Evolutionary conservation across 257 asterid genomes (phyloP).

Genomic region (Solanum clarkiae): DNA sequence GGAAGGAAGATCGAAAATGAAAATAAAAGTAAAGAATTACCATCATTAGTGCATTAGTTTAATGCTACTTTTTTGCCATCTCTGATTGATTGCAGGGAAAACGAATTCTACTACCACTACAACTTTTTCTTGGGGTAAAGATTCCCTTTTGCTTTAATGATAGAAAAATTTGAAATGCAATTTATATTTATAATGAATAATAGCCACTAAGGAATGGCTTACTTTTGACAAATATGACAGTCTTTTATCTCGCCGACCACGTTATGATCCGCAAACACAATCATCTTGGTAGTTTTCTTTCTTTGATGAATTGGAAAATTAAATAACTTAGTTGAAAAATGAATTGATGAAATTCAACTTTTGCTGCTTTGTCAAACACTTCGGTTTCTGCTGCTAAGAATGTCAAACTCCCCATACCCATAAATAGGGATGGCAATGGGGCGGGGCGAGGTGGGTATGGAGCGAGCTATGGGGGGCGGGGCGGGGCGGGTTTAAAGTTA

Average conservation of each 20-base stretch:
- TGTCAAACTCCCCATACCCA: too few relatives aligned
- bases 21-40: not conserved
- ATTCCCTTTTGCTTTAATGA: not conserved
- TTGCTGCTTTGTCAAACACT: not conserved
- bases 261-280: not conserved
- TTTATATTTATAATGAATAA: not conserved
- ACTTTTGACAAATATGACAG: conserved; percentile 38
- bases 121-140: not conserved
- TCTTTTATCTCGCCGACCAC: conserved; percentile 35
- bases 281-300: not conserved
- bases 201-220: conserved; percentile 1
- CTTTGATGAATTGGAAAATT: not conserved
- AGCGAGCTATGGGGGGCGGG: too few relatives aligned
- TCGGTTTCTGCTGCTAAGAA: too few relatives aligned
- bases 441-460: too few relatives aligned
- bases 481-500: too few relatives aligned
- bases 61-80: not conserved
- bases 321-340: not conserved
- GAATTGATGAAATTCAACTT: not conserved
- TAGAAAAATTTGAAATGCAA: not conserved
- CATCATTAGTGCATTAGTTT: not conserved
- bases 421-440: too few relatives aligned
- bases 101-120: not conserved
- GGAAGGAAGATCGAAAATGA: not conserved
- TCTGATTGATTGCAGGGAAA: not conserved